phyloP scores from a whole-genome alignment of 169 alveolate genomes.

The Cyclospora cayetanensis region DNA sequence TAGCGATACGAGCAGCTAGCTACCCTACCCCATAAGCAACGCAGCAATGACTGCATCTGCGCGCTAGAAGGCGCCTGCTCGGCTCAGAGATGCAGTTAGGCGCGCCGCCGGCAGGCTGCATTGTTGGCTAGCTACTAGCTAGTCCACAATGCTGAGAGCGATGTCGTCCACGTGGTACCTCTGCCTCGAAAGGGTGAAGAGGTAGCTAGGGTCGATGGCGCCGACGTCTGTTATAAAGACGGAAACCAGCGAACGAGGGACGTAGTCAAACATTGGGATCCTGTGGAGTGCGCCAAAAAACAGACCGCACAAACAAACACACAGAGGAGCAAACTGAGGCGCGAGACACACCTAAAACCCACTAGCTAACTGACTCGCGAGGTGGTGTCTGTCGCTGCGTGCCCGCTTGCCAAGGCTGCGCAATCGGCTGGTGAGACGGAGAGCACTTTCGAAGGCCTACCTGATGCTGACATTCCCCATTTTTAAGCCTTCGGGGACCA shows the following conservation, averaged over 20 bases:
- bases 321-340: no score
- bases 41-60: no score
- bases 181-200: conserved; percentile 8
- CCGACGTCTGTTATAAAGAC: conserved; percentile 46
- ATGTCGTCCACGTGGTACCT: conserved; percentile 51
- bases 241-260: background rate
- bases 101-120: background rate
- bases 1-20: no score
- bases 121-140: background rate
- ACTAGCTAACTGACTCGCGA: background rate
- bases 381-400: no score
- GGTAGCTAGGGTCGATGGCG: conserved; percentile 14
- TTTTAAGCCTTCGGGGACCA: conserved; percentile 3
- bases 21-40: no score
- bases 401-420: no score
- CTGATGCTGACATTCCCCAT: conserved; percentile 36
- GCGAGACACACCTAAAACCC: no score
- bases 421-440: no score
- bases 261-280: conserved; percentile 48
- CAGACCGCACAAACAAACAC: background rate
- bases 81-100: background rate
- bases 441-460: no score
- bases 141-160: conserved; percentile 1
- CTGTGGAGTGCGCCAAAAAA: background rate
- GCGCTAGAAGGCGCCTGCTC: no score